phyloP scores from a whole-genome alignment of 495 filamentous ascomycete species.

The Aspergillus avenaceus region DNA sequence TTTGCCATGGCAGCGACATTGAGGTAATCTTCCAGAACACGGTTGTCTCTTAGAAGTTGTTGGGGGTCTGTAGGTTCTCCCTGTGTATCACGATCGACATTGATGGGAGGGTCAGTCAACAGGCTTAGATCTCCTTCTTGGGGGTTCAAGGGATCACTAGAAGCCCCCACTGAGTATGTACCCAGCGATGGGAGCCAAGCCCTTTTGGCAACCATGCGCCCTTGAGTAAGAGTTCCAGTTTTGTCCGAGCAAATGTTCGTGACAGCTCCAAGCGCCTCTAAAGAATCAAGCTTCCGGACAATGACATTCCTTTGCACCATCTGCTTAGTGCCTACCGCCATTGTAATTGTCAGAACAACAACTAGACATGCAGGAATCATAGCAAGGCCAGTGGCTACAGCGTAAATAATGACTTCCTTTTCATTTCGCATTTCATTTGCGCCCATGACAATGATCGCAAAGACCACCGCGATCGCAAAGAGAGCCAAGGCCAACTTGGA shows the following conservation, averaged over 20 bases:
- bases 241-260: conserved; percentile 73
- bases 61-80: conserved; percentile 24
- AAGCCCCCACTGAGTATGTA: conserved; percentile 55
- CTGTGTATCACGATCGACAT: conserved; percentile 22
- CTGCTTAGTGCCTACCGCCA: conserved; percentile 67
- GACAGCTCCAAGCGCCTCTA: conserved; percentile 67
- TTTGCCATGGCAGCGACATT: conserved; percentile 63
- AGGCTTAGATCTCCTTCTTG: conserved; percentile 48
- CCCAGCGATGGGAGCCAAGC: conserved; percentile 70
- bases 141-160: conserved; percentile 55
- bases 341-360: conserved; percentile 71
- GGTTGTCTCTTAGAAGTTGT: conserved; percentile 35
- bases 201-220: conserved; percentile 74
- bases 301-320: conserved; percentile 70
- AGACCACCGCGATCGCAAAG: conserved; percentile 64
- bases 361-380: conserved; percentile 76
- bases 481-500: conserved; percentile 67
- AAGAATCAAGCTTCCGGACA: conserved; percentile 59
- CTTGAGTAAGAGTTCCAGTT: conserved; percentile 69
- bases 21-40: conserved; percentile 49
- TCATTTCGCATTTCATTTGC: conserved; percentile 56
- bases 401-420: conserved; percentile 65
- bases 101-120: conserved; percentile 27
- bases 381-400: conserved; percentile 63
- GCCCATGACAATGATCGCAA: conserved; percentile 64